Evolutionary conservation across 768 basidiomycete genomes (phyloP), one percentile per base, ranked within the genome.

Genomic region (Serendipita sp.): DNA sequence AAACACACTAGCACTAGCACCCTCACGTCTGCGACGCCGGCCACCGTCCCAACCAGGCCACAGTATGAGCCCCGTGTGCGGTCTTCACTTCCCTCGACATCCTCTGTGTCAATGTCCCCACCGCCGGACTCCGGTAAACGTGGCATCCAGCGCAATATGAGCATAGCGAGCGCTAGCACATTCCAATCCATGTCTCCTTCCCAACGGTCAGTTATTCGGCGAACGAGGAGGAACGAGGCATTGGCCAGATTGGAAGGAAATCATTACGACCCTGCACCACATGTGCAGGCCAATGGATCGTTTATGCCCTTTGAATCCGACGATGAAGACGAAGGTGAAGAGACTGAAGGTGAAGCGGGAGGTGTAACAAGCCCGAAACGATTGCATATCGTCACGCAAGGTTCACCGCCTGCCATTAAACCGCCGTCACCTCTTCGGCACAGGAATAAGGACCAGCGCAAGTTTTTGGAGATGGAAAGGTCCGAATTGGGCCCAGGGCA

Each of bases 291-390:
- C 56, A 34, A 32, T 32, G 56, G 30, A 36, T 60, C 56, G 28
- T 60, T 60, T 18, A 60, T 60, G 56, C 56, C 56, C 18, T 60
- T 60, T 60, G 56, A 35, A 60, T 60, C 56, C 34, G 56, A 60
- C 36, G 56, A 60, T 11, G 56, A 60, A 36, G 56, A 60, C 10
- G 56, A 60, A 38, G 56, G 35, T 28, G 28, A 32, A 32, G 56
- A 60, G 36, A 60, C 30, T 4, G 30, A 60, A 34, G n/a, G 35
- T 23, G 30, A 60, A 10, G 36, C 5, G 34, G 48, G n/a, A 7
- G 32, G 7, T 16, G n/a, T 52, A 10, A 34, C 56, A 8, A 60
- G 56, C n/a, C 48, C 48, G 8, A 18, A 32, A 18, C n/a, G 48
- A n/a, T 51, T 51, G 30, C 48, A 18, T 18, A 32, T 51, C n/a